These are phyloP conservation scores for Sporobolomyces pararoseus DNA, from an alignment of 768 basidiomycete species.

Conservation along the genomic window DNA sequence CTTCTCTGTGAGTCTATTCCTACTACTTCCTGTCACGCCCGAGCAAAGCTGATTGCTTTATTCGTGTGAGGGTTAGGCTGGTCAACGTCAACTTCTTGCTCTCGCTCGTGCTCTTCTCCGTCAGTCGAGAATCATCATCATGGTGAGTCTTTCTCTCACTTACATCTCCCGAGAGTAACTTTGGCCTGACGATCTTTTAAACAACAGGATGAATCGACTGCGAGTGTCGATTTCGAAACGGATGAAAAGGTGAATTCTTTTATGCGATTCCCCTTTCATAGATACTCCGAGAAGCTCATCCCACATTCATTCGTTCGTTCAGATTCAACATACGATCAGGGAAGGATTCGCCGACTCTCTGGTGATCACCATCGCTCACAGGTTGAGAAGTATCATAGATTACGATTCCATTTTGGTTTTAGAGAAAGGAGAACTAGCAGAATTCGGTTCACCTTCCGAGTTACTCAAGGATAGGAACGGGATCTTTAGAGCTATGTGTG, in stretches of 20 bases:
- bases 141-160: conserved; percentile 44
- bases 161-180: too few species aligned
- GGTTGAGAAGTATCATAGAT: conserved; percentile 12
- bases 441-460: conserved; percentile 59
- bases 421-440: conserved; percentile 27
- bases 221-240: conserved; percentile 50
- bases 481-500: conserved; percentile 33
- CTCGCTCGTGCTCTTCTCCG: conserved; percentile 47
- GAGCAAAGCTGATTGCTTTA: too few species aligned
- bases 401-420: conserved; percentile 34
- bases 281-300: too few species aligned
- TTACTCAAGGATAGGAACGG: conserved; percentile 56
- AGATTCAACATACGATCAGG: conserved; percentile 51
- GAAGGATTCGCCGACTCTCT: conserved; percentile 49
- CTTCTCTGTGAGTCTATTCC: conserved; percentile 41
- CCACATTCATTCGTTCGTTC: too few species aligned
- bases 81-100: conserved; percentile 39
- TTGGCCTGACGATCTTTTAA: background rate
- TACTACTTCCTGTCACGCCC: background rate
- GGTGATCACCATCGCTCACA: conserved; percentile 54
- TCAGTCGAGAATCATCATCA: conserved; percentile 50
- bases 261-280: too few species aligned
- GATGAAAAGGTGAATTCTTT: conserved; percentile 45
- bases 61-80: conserved; percentile 25
- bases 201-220: conserved; percentile 50